Evolutionary conservation across 352 stramenopile genomes (phyloP).

Genomic region (Phytophthora melonis): DNA sequence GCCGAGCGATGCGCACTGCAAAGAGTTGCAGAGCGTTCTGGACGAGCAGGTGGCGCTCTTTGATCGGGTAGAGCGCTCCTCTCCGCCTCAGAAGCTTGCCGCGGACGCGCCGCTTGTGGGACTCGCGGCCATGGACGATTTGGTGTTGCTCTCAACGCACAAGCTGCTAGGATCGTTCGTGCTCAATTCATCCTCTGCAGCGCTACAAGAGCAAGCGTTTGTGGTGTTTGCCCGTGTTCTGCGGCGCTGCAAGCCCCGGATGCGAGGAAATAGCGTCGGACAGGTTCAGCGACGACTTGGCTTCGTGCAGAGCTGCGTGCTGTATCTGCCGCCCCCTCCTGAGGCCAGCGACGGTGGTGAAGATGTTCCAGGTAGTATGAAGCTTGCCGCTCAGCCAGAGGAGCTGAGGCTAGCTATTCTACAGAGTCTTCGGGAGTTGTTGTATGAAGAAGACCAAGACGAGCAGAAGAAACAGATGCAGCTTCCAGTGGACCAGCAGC

Average conservation of each 20-base stretch:
- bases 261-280: slow-evolving; percentile 22
- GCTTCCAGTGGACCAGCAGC: slow-evolving; percentile 45
- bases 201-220: slow-evolving; percentile 40
- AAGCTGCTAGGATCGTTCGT: slow-evolving; percentile 58
- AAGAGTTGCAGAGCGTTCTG: slow-evolving; percentile 34
- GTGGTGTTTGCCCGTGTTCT: slow-evolving; percentile 42
- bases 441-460: slow-evolving; percentile 27
- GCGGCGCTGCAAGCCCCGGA: slow-evolving; percentile 39
- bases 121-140: slow-evolving; percentile 64
- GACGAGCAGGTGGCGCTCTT: slow-evolving; percentile 47
- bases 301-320: slow-evolving; percentile 64
- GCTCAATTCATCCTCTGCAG: slow-evolving; percentile 7
- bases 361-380: slow-evolving; percentile 22
- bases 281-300: slow-evolving; percentile 36
- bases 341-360: slow-evolving; percentile 25
- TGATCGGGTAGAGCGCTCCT: slow-evolving; percentile 20
- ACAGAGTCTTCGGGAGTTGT: slow-evolving; percentile 47
- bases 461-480: slow-evolving; percentile 20
- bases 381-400: slow-evolving; percentile 52
- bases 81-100: background rate
- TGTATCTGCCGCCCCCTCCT: slow-evolving; percentile 64
- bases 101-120: slow-evolving; percentile 15
- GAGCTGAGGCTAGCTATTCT: slow-evolving; percentile 70
- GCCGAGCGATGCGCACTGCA: slow-evolving; percentile 19
- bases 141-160: slow-evolving; percentile 72